Conservation (phyloP, 2,329 filamentous ascomycete species). For the Zasmidium citrigriseum region DNA sequence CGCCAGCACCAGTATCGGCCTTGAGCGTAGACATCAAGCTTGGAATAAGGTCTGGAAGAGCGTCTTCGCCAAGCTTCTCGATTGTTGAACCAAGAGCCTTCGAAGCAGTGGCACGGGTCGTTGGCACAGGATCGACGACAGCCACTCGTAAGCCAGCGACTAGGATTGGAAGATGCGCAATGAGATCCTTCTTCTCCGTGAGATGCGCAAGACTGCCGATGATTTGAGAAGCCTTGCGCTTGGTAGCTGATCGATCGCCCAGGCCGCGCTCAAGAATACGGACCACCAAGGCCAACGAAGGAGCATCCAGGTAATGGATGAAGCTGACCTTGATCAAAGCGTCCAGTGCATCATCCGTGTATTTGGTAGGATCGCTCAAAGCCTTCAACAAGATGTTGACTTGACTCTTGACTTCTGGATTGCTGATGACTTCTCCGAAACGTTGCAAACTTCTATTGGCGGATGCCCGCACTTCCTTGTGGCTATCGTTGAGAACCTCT, state of each 20-base stretch:
- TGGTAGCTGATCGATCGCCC: constrained; percentile 87
- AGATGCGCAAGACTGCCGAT: constrained; percentile 97
- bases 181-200: constrained; percentile 91
- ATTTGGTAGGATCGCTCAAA: constrained; percentile 93
- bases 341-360: constrained; percentile 93
- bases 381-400: constrained; percentile 93
- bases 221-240: constrained; percentile 94
- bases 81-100: constrained; percentile 95
- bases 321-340: constrained; percentile 97
- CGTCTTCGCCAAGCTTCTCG: constrained; percentile 96
- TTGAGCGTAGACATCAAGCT: constrained; percentile 97
- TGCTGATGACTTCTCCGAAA: constrained; percentile 97
- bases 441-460: constrained; percentile 96
- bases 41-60: constrained; percentile 93
- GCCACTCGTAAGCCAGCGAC: constrained; percentile 87
- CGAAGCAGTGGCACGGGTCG: constrained; percentile 92
- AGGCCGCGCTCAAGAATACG: constrained; percentile 93
- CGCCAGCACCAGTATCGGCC: constrained; percentile 93
- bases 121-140: constrained; percentile 92
- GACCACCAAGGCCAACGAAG: constrained; percentile 90
- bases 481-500: constrained; percentile 90
- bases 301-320: constrained; percentile 96
- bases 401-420: constrained; percentile 92
- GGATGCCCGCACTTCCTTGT: constrained; percentile 91
- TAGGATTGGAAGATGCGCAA: constrained; percentile 85